Evolutionary conservation across 257 asterid species (phyloP).

Genomic region (Rubia yunnanensis): DNA sequence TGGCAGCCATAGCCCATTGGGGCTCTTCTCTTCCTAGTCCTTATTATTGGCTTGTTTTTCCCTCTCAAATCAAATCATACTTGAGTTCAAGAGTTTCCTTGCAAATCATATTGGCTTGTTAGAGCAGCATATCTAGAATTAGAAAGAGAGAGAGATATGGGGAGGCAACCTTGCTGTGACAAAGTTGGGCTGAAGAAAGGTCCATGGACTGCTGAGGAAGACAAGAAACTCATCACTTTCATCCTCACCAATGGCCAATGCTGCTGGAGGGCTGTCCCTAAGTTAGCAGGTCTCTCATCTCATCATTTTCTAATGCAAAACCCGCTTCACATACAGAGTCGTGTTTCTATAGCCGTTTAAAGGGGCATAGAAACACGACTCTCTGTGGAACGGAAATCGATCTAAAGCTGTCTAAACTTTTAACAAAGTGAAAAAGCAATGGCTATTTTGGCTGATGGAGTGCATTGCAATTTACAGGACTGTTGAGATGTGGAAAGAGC

Average conservation of each 20-base stretch:
- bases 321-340: neutral
- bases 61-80: constrained; percentile 2
- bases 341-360: neutral
- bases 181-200: constrained; percentile 94
- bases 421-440: neutral
- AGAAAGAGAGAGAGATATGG: constrained; percentile 31
- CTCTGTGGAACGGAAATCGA: neutral
- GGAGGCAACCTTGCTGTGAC: constrained; percentile 94
- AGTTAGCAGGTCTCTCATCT: constrained; percentile 61
- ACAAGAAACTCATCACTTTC: constrained; percentile 70
- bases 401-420: neutral
- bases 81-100: neutral
- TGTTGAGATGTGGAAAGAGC: constrained; percentile 92
- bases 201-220: constrained; percentile 95
- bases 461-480: constrained; percentile 38
- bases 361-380: neutral
- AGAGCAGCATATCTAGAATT: neutral
- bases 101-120: neutral
- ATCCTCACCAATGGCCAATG: constrained; percentile 85
- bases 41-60: neutral
- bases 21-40: constrained; percentile 6
- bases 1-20: constrained; percentile 9
- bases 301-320: neutral
- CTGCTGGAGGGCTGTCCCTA: constrained; percentile 98
- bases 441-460: neutral